Percentiles rank a stretch among this genome's conserved stretches.
These are phyloP conservation scores for Euphorbia lathyris DNA, from an alignment of 345 rosid species.

Conservation along the genomic window DNA sequence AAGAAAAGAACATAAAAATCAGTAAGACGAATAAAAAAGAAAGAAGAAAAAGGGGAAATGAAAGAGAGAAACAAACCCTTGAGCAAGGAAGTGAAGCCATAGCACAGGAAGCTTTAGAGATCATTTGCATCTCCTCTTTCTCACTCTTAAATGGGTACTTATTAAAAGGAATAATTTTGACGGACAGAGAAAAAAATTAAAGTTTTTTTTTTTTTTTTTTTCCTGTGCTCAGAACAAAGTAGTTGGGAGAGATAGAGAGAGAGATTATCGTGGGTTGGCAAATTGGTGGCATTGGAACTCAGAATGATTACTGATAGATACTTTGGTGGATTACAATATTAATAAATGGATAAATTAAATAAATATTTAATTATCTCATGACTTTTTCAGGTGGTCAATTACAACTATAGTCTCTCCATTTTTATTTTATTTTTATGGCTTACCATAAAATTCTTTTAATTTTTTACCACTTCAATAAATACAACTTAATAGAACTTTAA, in stretches of 20 bases:
- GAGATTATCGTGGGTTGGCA: conserved; percentile 22
- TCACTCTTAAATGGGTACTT: background rate
- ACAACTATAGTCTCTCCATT: too few species aligned
- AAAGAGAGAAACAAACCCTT: conserved; percentile 38
- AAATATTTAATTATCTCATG: background rate
- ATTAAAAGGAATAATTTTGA: conserved; percentile 4
- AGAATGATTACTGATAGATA: conserved; percentile 5
- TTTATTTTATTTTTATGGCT: too few species aligned
- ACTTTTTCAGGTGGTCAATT: background rate
- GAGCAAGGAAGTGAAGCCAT: conserved; percentile 75
- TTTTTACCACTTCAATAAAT: too few species aligned
- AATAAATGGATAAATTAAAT: background rate
- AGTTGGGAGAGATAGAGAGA: background rate
- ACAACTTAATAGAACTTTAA: too few species aligned
- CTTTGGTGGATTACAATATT: background rate
- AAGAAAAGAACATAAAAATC: background rate
- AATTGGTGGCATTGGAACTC: conserved; percentile 15
- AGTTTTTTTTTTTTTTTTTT: background rate
- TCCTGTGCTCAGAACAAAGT: background rate
- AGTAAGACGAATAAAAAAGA: background rate
- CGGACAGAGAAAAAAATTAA: background rate
- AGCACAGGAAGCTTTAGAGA: conserved; percentile 71
- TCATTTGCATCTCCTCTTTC: conserved; percentile 51
- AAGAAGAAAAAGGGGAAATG: background rate
- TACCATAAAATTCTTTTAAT: too few species aligned